These are phyloP conservation scores for Poa annua DNA, from an alignment of 176 grass and related monocot genomes.

Conservation along the genomic window DNA sequence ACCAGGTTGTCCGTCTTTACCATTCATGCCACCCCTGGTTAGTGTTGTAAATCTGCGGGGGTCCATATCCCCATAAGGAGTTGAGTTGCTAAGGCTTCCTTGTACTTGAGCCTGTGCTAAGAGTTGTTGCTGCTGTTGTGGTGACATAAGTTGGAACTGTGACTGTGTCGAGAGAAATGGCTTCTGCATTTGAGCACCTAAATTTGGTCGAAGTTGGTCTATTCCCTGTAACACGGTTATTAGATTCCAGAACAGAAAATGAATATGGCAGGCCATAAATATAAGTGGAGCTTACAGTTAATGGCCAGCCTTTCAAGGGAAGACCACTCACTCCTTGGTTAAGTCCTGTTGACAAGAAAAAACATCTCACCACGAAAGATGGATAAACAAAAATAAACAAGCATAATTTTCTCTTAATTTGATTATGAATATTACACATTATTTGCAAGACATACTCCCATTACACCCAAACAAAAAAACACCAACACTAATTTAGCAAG, in stretches of 20 bases:
- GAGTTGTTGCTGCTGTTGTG: constrained; percentile 90
- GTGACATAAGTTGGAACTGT: constrained; percentile 96
- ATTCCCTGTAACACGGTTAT: constrained; percentile 65
- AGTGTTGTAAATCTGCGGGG: constrained; percentile 69
- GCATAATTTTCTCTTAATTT: constrained; percentile 24
- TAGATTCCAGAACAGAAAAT: constrained; percentile 23
- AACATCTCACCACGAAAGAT: constrained; percentile 31
- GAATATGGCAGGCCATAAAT: constrained; percentile 33
- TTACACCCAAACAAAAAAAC: constrained; percentile 21
- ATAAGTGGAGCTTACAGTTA: constrained; percentile 64
- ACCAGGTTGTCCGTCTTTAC: constrained; percentile 76
- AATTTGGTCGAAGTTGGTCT: constrained; percentile 82
- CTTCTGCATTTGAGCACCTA: constrained; percentile 94
- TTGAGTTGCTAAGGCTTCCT: constrained; percentile 63
- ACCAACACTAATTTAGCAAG: constrained; percentile 12
- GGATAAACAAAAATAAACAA: constrained; percentile 24
- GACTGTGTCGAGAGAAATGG: constrained; percentile 82
- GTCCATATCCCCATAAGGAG: constrained; percentile 82
- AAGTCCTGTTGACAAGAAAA: constrained; percentile 62
- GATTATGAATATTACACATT: constrained; percentile 34
- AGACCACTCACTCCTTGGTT: constrained; percentile 94
- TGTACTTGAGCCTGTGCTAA: constrained; percentile 98
- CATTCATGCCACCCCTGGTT: constrained; percentile 64
- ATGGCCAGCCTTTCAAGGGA: constrained; percentile 98
- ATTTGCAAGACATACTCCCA: constrained; percentile 26